Base-by-base conservation (phyloP, 352 stramenopile genomes). In the Pelagophyceae sp. region DNA sequence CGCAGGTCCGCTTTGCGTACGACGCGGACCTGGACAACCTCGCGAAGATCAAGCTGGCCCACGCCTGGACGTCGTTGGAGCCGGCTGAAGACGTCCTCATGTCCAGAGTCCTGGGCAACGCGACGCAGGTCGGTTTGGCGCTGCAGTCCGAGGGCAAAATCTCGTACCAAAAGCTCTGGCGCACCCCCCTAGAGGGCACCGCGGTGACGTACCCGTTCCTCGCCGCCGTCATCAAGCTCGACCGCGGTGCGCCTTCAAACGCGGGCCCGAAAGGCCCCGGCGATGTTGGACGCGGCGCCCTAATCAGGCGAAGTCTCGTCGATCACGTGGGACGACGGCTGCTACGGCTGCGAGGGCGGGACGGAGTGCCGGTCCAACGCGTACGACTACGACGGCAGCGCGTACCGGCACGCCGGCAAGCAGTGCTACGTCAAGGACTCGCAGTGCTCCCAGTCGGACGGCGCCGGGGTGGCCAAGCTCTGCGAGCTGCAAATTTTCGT, bases 271-370 rank as follows among this genome's bases (percentile, higher is more conserved):
- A 54, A 54, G 45, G 45, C 45, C 11, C 45, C 11, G 11, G 11
- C 45, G 11, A 54, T 54, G 11, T 23, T 54, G 11, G 45, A 54
- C 45, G 11, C 45, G 45, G 11, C 45, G 45, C 23, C 23, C 23
- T 54, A 23, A 23, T 54, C 3, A 6, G 67, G 67, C 33, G 6
- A 74, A 11, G 67, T 74, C 15, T 6, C 33, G 20, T 2, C 2
- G 1, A n/a, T 74, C 2, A 20, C 67, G 20, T 74, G 67, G 67
- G 67, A 74, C 67, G 33, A n/a, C 35, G 67, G 15, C 15, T 74
- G 67, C 67, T 74, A 58, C 67, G 67, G 33, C 67, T 74, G 67
- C 67, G 61, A 37, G 3, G 61, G 5, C 29, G 61, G 38, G 15
- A 27, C 5, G 15, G 33, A 27, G 17, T 74, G 67, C 38, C 25